A percentile compares a stretch with the other conserved stretches of the same genome.
These are phyloP conservation scores for Peronospora belbahrii DNA, from an alignment of 352 stramenopile genomes.

Conservation along the genomic window DNA sequence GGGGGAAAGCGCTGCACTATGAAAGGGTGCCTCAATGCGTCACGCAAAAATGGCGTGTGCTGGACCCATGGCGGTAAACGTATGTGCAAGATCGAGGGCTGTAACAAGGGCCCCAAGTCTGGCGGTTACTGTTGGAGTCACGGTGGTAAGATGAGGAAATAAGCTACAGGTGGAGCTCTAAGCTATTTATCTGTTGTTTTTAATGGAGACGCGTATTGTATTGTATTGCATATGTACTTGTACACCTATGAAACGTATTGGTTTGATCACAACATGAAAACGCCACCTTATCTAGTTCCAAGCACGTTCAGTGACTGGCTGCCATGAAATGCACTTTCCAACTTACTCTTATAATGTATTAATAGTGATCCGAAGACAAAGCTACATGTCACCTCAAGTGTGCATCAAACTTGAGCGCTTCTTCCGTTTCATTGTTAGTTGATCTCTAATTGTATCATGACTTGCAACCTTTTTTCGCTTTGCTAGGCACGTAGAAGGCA, in stretches of 20 bases:
- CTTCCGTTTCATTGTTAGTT: too few relatives aligned
- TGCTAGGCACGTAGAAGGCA: too few relatives aligned
- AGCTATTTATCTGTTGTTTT: conserved; percentile 39
- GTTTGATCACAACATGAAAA: conserved; percentile 9
- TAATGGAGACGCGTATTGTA: conserved; percentile 19
- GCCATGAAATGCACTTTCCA: background rate
- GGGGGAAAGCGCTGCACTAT: conserved; percentile 74
- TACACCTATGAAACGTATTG: too few relatives aligned
- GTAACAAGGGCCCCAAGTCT: conserved; percentile 76
- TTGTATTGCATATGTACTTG: too few relatives aligned
- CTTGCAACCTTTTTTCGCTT: too few relatives aligned
- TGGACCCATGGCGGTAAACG: conserved; percentile 77
- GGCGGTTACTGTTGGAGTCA: conserved; percentile 81
- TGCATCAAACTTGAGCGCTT: too few relatives aligned
- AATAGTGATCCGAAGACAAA: too few relatives aligned
- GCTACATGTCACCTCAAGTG: too few relatives aligned
- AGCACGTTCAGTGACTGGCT: background rate
- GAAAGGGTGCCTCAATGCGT: conserved; percentile 68
- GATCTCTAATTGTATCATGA: too few relatives aligned
- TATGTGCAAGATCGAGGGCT: conserved; percentile 68
- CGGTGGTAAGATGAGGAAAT: conserved; percentile 81
- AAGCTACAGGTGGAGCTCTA: conserved; percentile 4
- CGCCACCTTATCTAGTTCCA: too few relatives aligned
- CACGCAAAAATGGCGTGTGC: conserved; percentile 75
- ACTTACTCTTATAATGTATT: background rate